These are phyloP conservation scores for Vaccinium myrtillus DNA, from an alignment of 148 eudicot species.

Conservation along the genomic window DNA sequence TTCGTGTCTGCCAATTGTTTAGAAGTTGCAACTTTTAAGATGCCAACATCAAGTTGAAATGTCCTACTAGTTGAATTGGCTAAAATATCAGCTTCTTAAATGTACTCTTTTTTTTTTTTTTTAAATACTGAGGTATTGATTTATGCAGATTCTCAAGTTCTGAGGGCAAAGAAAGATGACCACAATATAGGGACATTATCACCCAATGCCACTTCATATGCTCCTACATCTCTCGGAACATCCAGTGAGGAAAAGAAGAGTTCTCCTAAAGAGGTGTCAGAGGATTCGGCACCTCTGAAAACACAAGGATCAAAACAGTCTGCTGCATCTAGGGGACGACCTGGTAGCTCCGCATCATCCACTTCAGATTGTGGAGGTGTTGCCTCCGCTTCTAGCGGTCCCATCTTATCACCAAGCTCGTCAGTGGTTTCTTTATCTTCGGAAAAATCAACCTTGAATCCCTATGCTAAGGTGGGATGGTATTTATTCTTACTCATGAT, in stretches of 20 bases:
- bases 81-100: background rate
- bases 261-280: conserved; percentile 39
- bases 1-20: background rate
- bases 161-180: conserved; percentile 38
- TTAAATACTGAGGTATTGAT: background rate
- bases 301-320: conserved; percentile 36
- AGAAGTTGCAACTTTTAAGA: background rate
- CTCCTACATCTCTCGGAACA: conserved; percentile 35
- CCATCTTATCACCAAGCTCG: conserved; percentile 75
- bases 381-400: conserved; percentile 47
- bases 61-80: background rate
- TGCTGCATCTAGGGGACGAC: conserved; percentile 41
- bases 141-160: conserved; percentile 39
- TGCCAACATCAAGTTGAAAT: background rate
- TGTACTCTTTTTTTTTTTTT: background rate
- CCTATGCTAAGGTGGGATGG: conserved; percentile 78
- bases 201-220: conserved; percentile 39
- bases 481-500: background rate
- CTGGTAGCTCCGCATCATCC: conserved; percentile 64
- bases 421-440: conserved; percentile 81
- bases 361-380: conserved; percentile 59
- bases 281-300: conserved; percentile 41
- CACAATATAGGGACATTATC: conserved; percentile 45
- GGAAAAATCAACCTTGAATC: conserved; percentile 85
- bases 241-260: conserved; percentile 43